phyloP scores from a whole-genome alignment of 1,284 basidiomycete species.

The Malassezia arunalokei region DNA sequence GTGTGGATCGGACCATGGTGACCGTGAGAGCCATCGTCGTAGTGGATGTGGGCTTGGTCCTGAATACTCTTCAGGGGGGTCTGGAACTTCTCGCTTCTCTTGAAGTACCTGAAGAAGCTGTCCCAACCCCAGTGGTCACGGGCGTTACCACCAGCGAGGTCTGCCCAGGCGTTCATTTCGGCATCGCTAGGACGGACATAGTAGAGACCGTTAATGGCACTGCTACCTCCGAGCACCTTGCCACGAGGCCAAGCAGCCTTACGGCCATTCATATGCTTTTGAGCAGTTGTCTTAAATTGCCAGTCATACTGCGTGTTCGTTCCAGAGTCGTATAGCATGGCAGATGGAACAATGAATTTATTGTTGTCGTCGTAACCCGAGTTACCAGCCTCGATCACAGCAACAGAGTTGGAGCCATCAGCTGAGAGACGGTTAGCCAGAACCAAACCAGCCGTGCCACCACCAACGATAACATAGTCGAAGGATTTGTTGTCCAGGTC shows the following conservation, averaged over 20 bases:
- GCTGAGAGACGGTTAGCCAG: conserved; percentile 71
- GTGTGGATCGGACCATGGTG: conserved; percentile 23
- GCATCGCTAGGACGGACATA: conserved; percentile 38
- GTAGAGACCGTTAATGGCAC: conserved; percentile 48
- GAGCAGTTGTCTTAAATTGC: conserved; percentile 22
- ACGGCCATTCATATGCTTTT: conserved; percentile 16
- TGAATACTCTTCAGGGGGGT: conserved; percentile 13
- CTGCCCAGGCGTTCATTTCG: conserved; percentile 27
- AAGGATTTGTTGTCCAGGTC: conserved; percentile 17
- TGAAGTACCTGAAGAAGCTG: conserved; percentile 22
- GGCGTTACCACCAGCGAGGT: conserved; percentile 20
- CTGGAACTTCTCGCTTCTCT: conserved; percentile 24
- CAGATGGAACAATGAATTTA: conserved; percentile 17
- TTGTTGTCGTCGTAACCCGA: conserved; percentile 21
- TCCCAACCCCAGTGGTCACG: conserved; percentile 25
- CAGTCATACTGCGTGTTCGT: conserved; percentile 27
- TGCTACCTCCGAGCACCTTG: conserved; percentile 49
- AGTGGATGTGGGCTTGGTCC: conserved; percentile 15
- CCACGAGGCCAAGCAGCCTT: conserved; percentile 45
- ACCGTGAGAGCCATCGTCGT: conserved; percentile 21
- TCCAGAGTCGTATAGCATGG: conserved; percentile 21
- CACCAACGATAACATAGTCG: conserved; percentile 81
- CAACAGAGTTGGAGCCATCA: conserved; percentile 53
- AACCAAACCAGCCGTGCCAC: conserved; percentile 80
- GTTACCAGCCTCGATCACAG: conserved; percentile 55